These are phyloP conservation scores for Sporormia fimetaria DNA, from an alignment of 495 filamentous ascomycete genomes.

Conservation along the genomic window DNA sequence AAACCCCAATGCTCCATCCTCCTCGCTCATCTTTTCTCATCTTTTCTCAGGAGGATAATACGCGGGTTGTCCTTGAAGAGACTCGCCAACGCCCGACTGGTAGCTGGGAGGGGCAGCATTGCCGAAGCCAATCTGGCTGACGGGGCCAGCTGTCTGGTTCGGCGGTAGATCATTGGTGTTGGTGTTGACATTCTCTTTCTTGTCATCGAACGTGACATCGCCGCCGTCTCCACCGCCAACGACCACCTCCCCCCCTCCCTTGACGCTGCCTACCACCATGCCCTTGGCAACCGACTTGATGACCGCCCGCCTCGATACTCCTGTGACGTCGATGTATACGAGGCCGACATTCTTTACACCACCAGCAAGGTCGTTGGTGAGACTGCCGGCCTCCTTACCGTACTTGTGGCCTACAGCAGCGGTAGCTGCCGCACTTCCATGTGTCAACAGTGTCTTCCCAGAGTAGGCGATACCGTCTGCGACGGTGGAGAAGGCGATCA, in stretches of 20 bases:
- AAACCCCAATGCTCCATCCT: background rate
- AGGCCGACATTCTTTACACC: slow-evolving; percentile 91
- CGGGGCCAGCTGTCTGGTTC: slow-evolving; percentile 12
- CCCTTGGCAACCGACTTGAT: slow-evolving; percentile 92
- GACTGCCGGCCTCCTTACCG: slow-evolving; percentile 66
- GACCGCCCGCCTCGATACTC: slow-evolving; percentile 76
- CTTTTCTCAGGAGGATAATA: slow-evolving; percentile 22
- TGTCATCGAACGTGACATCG: slow-evolving; percentile 28
- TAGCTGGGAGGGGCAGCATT: slow-evolving; percentile 27
- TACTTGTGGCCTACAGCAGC: slow-evolving; percentile 75
- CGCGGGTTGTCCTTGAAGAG: slow-evolving; percentile 16
- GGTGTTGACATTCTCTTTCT: slow-evolving; percentile 16
- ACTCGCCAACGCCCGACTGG: slow-evolving; percentile 24
- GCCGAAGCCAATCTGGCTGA: slow-evolving; percentile 26
- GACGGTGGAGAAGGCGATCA: slow-evolving; percentile 94
- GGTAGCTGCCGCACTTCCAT: slow-evolving; percentile 62
- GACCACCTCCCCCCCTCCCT: slow-evolving; percentile 70
- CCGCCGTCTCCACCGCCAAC: slow-evolving; percentile 74
- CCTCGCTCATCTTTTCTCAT: slow-evolving; percentile 2
- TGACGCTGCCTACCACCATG: slow-evolving; percentile 90
- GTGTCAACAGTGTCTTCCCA: slow-evolving; percentile 59
- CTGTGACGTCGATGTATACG: slow-evolving; percentile 94
- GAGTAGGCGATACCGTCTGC: slow-evolving; percentile 86
- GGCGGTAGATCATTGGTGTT: slow-evolving; percentile 18
- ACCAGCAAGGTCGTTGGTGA: slow-evolving; percentile 62